These are phyloP conservation scores for Cordyceps cateniannulata DNA, from an alignment of 2,329 filamentous ascomycete genomes.

Conservation along the genomic window DNA sequence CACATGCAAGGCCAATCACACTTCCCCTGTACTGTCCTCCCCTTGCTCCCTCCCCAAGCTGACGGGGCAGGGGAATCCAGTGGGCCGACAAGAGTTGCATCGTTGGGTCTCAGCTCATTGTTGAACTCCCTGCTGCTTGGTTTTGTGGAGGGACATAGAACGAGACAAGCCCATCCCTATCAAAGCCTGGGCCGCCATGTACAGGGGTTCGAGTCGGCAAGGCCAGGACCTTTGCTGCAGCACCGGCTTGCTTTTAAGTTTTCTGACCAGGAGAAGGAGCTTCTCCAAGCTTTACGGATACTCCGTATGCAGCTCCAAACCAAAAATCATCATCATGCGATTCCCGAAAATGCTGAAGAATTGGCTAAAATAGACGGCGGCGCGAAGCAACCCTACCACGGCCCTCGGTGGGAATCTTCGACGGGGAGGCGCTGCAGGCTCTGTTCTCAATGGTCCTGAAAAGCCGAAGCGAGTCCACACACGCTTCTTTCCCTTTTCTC, in stretches of 20 bases:
- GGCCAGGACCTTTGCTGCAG: not conserved
- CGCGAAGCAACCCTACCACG: not conserved
- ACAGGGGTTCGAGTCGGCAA: not conserved
- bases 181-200: not conserved
- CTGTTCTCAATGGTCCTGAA: not conserved
- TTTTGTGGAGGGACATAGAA: not conserved
- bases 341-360: not conserved
- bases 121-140: not conserved
- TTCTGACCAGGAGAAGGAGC: no score
- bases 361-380: not conserved
- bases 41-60: not conserved
- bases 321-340: not conserved
- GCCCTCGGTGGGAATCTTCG: not conserved
- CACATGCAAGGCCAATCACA: slow-evolving; percentile 10
- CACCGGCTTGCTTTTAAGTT: not conserved
- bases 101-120: slow-evolving; percentile 1
- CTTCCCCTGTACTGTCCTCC: not conserved
- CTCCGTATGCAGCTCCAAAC: not conserved
- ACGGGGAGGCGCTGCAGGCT: not conserved
- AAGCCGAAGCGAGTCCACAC: not conserved
- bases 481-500: not conserved
- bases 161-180: not conserved
- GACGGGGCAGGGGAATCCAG: not conserved
- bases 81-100: not conserved
- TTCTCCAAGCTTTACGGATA: not conserved